Percentiles rank a stretch among this genome's conserved stretches.
phyloP scores from a whole-genome alignment of 108 stramenopile species.

The Heterococcus sp. region DNA sequence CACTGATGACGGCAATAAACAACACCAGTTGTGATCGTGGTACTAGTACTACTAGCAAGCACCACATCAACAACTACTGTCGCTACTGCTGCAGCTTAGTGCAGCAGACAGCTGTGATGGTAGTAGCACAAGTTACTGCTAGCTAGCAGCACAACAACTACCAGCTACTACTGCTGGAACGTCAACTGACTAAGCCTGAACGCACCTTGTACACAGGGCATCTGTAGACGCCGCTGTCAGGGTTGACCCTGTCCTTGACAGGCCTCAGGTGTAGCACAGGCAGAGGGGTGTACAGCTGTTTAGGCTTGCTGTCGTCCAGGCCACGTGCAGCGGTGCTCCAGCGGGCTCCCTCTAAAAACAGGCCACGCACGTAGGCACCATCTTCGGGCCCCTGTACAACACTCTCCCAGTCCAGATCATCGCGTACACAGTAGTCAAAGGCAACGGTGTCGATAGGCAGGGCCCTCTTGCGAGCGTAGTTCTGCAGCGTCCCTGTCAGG shows the following conservation, averaged over 20 bases:
- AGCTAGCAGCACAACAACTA: too few relatives aligned
- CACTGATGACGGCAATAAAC: too few relatives aligned
- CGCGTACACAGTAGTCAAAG: constrained; percentile 50
- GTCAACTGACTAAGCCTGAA: too few relatives aligned
- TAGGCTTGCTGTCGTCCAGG: constrained; percentile 54
- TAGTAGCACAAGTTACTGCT: too few relatives aligned
- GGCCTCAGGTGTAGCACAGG: constrained; percentile 57
- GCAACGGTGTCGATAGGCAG: constrained; percentile 61
- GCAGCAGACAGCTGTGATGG: too few relatives aligned
- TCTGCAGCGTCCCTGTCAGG: constrained; percentile 62
- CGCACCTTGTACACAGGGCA: constrained; percentile 58
- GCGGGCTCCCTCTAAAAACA: constrained; percentile 60
- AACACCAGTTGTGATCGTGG: too few relatives aligned
- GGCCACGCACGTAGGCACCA: constrained; percentile 61
- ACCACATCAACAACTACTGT: too few relatives aligned
- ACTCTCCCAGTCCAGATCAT: neutral
- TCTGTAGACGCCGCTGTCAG: constrained; percentile 43
- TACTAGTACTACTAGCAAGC: too few relatives aligned
- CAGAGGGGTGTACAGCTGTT: constrained; percentile 56
- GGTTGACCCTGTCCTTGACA: constrained; percentile 32
- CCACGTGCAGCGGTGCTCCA: constrained; percentile 41
- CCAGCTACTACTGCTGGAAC: too few relatives aligned
- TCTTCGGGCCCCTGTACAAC: constrained; percentile 11
- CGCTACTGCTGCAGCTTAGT: too few relatives aligned
- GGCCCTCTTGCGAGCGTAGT: constrained; percentile 50